Percentiles rank a stretch among this genome's conserved stretches.
phyloP scores from a whole-genome alignment of 192 early-diverging fungal genomes.

The Backusella liffmaniae region DNA sequence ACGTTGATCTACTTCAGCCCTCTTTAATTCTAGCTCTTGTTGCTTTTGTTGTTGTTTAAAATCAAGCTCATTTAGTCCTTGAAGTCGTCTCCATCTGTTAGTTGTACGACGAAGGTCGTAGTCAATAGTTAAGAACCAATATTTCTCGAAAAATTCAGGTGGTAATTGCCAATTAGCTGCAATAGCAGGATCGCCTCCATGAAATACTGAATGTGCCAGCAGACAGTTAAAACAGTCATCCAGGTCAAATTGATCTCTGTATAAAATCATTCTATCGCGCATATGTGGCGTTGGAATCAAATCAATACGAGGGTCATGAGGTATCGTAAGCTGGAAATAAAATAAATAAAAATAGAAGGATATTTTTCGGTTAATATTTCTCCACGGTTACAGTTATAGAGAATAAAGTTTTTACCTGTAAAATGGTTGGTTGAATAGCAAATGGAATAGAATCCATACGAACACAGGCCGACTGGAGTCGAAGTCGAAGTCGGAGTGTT shows the following conservation, averaged over 20 bases:
- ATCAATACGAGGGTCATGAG: constrained; percentile 42
- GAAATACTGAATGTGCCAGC: constrained; percentile 25
- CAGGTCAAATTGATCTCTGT: constrained; percentile 36
- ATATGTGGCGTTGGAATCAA: constrained; percentile 35
- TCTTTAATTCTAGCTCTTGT: not conserved
- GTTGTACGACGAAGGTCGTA: constrained; percentile 22
- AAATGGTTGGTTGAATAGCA: constrained; percentile 26
- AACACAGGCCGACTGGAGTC: constrained; percentile 21
- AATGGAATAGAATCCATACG: constrained; percentile 14
- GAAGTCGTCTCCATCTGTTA: constrained; percentile 10
- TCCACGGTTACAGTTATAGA: not conserved
- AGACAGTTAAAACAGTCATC: constrained; percentile 37
- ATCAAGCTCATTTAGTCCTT: constrained; percentile 7
- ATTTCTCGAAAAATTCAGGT: constrained; percentile 36
- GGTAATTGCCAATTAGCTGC: constrained; percentile 39
- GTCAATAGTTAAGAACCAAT: constrained; percentile 33
- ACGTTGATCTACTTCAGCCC: not conserved
- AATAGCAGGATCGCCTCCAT: constrained; percentile 35
- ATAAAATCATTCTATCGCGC: constrained; percentile 44
- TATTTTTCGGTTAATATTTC: not conserved
- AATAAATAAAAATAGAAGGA: constrained; percentile 2
- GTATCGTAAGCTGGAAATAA: constrained; percentile 28
- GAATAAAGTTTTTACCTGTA: constrained; percentile 27
- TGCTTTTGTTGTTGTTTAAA: constrained; percentile 6
- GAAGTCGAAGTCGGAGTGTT: constrained; percentile 23